These are phyloP conservation scores for Neofusicoccum parvum DNA, from an alignment of 2,329 filamentous ascomycete genomes.

Conservation along the genomic window DNA sequence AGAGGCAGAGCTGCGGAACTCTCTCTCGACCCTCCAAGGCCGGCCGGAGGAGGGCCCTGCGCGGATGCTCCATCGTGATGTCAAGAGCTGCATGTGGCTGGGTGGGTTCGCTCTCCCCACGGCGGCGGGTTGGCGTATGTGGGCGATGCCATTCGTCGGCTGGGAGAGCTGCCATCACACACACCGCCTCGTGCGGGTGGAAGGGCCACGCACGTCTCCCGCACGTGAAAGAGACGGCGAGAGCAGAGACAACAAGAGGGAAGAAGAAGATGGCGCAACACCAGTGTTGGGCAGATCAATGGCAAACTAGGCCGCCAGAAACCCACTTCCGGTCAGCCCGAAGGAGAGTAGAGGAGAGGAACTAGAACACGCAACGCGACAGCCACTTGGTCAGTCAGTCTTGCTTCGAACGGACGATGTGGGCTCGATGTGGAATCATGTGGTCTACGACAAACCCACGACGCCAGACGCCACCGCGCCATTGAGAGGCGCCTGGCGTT, in stretches of 20 bases:
- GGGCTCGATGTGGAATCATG: neutral
- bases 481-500: neutral
- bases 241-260: neutral
- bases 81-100: neutral
- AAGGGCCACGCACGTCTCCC: neutral
- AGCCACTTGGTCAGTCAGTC: neutral
- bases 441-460: neutral
- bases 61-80: no score
- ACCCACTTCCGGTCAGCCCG: constrained; percentile 8
- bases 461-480: neutral
- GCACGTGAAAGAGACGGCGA: neutral
- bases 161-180: neutral
- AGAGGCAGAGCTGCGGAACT: neutral
- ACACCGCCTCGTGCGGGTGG: neutral
- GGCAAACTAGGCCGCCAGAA: no score
- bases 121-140: neutral
- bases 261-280: neutral
- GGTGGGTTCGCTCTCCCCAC: neutral
- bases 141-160: neutral
- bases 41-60: no score
- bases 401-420: neutral
- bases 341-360: neutral
- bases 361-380: neutral
- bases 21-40: neutral
- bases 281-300: no score